Base-by-base conservation (phyloP, 2,329 filamentous ascomycete genomes). In the Exutisphaerella laricina region DNA sequence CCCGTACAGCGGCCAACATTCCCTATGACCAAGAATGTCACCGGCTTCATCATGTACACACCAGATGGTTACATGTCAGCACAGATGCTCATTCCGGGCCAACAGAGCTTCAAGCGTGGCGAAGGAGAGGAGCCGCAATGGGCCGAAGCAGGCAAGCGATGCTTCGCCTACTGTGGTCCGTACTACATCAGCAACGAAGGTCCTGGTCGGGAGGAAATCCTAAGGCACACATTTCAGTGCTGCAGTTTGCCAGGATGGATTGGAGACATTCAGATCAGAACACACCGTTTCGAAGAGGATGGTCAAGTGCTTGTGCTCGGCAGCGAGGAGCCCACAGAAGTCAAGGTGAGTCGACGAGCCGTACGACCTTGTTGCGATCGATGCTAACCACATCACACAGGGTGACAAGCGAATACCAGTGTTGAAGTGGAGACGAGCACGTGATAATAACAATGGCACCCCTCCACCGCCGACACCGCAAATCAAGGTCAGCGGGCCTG, bases 41-140 rank as follows among this genome's bases (percentile, higher is more conserved):
- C 57, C 6, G 64, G 64, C 10, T 63, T 62, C 47, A 64, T 66
- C 46, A 57, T 65, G 53, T 66, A 66, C 52, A 65, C 64, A 0
- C 60, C 62, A 8, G 61, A 65, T 47, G 62, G 64, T 20, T 63
- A 66, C 54, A 62, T 66, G 59, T 62, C 61, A 10, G 62, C 63
- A 20, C 59, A 65, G 44, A 60, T 67, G 51, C 48, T 62, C 32
- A 64, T 62, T 7, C 64, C 64, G 2, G 62, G 62, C 4, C 64
- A 66, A 45, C 54, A 61, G 37, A 56, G 50, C 39, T 65, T 65
- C 58, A 62, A 62, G 45, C 60, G 62, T 16, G 63, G 61, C 10
- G 58, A 61, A 35, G 62, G 58, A 12, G 61, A 64, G 40, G 63
- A 65, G 40, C 54, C 62, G 28, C 61, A 65, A 38, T 66, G 63